Percentiles rank a stretch among this genome's conserved stretches.
Conservation (phyloP, 2,329 filamentous ascomycete species). For the Colletotrichum agaves region DNA sequence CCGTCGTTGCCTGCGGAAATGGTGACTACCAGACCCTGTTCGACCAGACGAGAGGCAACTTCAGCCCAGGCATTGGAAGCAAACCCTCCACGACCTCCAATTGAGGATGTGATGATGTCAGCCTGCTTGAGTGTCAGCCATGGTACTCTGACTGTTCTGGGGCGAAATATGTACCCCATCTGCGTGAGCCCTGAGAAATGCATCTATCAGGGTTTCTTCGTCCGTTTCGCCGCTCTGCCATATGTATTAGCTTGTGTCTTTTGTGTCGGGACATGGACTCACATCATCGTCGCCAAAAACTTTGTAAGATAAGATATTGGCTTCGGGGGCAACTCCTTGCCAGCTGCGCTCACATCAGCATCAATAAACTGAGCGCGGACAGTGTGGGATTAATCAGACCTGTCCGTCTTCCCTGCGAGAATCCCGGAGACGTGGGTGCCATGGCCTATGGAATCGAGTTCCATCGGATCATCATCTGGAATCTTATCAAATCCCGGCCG, state of each 20-base stretch:
- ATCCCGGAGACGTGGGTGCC: conserved; percentile 51
- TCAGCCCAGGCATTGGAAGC: conserved; percentile 44
- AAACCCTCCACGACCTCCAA: conserved; percentile 46
- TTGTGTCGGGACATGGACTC: background rate
- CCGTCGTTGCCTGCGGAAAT: conserved; percentile 57
- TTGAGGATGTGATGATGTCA: conserved; percentile 49
- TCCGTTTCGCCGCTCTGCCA: conserved; percentile 37
- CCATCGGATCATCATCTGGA: conserved; percentile 50
- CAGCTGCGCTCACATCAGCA: conserved; percentile 16
- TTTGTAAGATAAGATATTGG: conserved; percentile 45
- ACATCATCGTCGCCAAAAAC: conserved; percentile 43
- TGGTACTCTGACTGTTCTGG: accelerated
- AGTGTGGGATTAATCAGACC: background rate
- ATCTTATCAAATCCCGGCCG: conserved; percentile 35
- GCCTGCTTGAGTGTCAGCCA: conserved; percentile 15
- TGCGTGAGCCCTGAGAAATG: conserved; percentile 45
- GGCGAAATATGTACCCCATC: conserved; percentile 39
- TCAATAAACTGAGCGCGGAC: too few species aligned
- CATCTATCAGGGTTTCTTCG: conserved; percentile 45
- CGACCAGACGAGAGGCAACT: conserved; percentile 53
- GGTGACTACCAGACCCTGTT: conserved; percentile 52
- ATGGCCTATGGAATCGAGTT: conserved; percentile 45
- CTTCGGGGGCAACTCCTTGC: conserved; percentile 44
- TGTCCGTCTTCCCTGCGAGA: conserved; percentile 38
- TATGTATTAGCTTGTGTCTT: background rate